Percentiles rank a stretch among this genome's conserved stretches.
phyloP scores from a whole-genome alignment of 2,329 filamentous ascomycete genomes.

The Colletotrichum destructivum region DNA sequence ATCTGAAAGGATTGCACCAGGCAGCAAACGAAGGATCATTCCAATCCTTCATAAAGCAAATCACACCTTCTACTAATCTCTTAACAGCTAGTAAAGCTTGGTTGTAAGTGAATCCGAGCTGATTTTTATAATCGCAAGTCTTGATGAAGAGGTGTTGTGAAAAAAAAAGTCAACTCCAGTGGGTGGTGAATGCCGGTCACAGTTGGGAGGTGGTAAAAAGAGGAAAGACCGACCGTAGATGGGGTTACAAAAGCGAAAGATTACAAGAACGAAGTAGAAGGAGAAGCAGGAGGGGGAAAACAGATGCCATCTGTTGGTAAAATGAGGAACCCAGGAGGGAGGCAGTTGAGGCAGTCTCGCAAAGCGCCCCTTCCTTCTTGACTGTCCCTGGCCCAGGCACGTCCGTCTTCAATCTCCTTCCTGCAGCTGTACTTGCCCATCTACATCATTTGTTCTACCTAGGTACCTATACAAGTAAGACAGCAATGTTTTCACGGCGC shows the following conservation, averaged over 20 bases:
- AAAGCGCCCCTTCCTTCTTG: neutral
- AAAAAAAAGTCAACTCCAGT: neutral
- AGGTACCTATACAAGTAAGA: neutral
- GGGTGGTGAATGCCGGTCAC: neutral
- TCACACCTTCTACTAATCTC: neutral
- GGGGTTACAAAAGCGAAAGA: neutral
- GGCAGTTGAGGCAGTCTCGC: neutral
- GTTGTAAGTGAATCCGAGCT: no score
- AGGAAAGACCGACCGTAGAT: neutral
- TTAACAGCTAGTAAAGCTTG: neutral
- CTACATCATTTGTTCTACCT: no score
- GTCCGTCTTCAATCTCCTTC: neutral
- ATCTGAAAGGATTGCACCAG: neutral
- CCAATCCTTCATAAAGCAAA: neutral
- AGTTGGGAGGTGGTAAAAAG: neutral
- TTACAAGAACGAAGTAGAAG: neutral
- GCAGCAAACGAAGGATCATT: neutral
- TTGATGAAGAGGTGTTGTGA: neutral
- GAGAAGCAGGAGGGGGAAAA: no score
- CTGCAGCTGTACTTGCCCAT: neutral
- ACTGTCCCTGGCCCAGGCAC: neutral
- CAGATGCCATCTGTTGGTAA: no score
- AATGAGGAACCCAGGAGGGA: no score
- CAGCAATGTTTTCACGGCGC: neutral
- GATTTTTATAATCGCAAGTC: neutral